Evolutionary conservation across 139 green algal genomes (phyloP), one percentile per base, ranked within the genome.

Genomic region (Chlorella sp.): DNA sequence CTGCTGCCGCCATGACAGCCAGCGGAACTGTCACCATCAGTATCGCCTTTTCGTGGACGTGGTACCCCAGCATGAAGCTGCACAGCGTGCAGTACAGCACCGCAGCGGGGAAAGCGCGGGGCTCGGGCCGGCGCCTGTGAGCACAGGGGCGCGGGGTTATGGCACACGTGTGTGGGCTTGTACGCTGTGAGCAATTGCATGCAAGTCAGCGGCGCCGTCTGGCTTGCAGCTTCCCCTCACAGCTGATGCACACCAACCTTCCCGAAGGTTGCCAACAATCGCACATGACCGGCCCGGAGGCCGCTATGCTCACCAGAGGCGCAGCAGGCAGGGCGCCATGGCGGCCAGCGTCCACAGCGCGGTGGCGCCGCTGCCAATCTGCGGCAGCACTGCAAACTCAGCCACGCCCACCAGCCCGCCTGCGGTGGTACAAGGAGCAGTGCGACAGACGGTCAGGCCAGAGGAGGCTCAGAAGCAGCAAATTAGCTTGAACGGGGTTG

Each of bases 21-120:
- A 94, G 57, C 15, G 93, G 93, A 13, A 96, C 51, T 1, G 89
- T 78, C 38, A 96, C 91, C 81, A 93, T 93, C 18, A 99, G 88
- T 5, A 94, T 86, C 0, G 96, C 97, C 92, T 99, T 99, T 82
- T 99, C 97, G 78, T 99, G 97, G 56, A 99, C 97, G 85, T 99
- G 97, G 89, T 96, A 99, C 16, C 96, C 96, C 34, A 96, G 93
- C 85, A 98, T 91, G 83, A 97, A 98, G 55, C 92, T 92, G 73
- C 91, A 96, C 78, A 98, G 51, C 72, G 87, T 89, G 67, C 44
- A 82, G 83, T 94, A 94, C 30, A 91, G 87, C 16, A 92, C 86
- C 0, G 88, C 87, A 2, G 74, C 73, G 0, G 85, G 62, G 20
- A 97, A 88, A 11, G 26, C 51, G 0, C 39, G 26, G 2, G 87